Conservation (phyloP, 2,329 filamentous ascomycete species). For the Camillea tinctor region DNA sequence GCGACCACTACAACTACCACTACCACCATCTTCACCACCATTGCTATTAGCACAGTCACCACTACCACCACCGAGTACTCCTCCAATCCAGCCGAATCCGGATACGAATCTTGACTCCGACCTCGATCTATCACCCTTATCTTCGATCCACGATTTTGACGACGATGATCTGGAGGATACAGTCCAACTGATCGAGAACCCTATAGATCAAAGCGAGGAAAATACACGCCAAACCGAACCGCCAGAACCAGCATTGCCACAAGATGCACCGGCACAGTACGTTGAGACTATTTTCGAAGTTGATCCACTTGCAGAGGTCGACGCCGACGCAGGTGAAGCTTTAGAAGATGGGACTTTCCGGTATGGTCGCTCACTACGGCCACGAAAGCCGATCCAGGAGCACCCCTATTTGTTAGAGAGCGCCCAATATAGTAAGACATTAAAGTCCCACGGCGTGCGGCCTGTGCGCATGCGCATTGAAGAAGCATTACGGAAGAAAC, state of each 20-base stretch:
- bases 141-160: constrained; percentile 10
- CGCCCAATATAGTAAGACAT: constrained; percentile 50
- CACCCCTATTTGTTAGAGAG: constrained; percentile 59
- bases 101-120: constrained; percentile 25
- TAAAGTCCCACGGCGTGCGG: constrained; percentile 54
- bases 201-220: background rate
- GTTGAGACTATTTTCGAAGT: constrained; percentile 12
- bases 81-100: constrained; percentile 21
- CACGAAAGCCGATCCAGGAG: constrained; percentile 60
- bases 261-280: constrained; percentile 5
- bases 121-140: constrained; percentile 17
- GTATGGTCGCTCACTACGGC: constrained; percentile 49
- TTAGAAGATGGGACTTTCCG: constrained; percentile 7
- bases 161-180: constrained; percentile 1
- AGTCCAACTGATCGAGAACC: background rate
- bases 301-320: constrained; percentile 6
- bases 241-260: constrained; percentile 1
- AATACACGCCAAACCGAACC: constrained; percentile 1
- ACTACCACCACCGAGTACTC: too few species aligned
- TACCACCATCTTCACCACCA: background rate
- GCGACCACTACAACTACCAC: background rate
- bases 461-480: constrained; percentile 45
- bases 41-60: too few species aligned
- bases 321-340: constrained; percentile 9
- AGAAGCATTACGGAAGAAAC: constrained; percentile 29